Percentiles rank a stretch among this genome's conserved stretches.
Evolutionary conservation across 495 filamentous ascomycete species (phyloP).

Genomic region (Physcia stellaris): DNA sequence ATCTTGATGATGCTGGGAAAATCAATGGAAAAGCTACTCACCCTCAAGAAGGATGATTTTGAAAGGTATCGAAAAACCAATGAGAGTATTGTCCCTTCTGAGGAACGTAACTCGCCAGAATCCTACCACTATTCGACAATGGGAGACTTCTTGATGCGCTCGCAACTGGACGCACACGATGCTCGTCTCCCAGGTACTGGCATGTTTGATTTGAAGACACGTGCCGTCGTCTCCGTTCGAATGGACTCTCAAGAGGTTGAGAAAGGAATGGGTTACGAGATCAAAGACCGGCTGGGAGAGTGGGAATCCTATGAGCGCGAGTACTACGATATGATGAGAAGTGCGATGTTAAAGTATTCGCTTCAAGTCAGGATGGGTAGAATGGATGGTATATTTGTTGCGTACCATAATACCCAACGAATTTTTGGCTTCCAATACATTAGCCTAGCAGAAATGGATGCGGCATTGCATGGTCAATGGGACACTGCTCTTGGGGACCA

Average conservation of each 20-base stretch:
- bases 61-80: slow-evolving; percentile 65
- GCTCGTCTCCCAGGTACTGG: slow-evolving; percentile 75
- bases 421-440: slow-evolving; percentile 99
- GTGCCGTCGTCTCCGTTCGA: slow-evolving; percentile 79
- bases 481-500: slow-evolving; percentile 56
- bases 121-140: slow-evolving; percentile 77
- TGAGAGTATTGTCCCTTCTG: slow-evolving; percentile 44
- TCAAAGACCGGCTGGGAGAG: slow-evolving; percentile 53
- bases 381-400: slow-evolving; percentile 99
- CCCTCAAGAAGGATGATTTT: slow-evolving; percentile 61
- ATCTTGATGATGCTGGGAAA: slow-evolving; percentile 82
- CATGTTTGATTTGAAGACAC: slow-evolving; percentile 94
- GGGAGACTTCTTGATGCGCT: slow-evolving; percentile 89
- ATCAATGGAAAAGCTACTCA: slow-evolving; percentile 95
- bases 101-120: slow-evolving; percentile 53
- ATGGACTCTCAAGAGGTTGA: slow-evolving; percentile 65
- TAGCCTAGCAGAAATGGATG: slow-evolving; percentile 73
- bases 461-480: slow-evolving; percentile 58
- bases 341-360: slow-evolving; percentile 93
- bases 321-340: slow-evolving; percentile 90
- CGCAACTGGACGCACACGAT: slow-evolving; percentile 89
- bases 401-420: slow-evolving; percentile 85
- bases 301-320: slow-evolving; percentile 92
- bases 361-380: slow-evolving; percentile 90
- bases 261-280: slow-evolving; percentile 76